phyloP scores from a whole-genome alignment of 495 filamentous ascomycete genomes.

The Tuber indicum region DNA sequence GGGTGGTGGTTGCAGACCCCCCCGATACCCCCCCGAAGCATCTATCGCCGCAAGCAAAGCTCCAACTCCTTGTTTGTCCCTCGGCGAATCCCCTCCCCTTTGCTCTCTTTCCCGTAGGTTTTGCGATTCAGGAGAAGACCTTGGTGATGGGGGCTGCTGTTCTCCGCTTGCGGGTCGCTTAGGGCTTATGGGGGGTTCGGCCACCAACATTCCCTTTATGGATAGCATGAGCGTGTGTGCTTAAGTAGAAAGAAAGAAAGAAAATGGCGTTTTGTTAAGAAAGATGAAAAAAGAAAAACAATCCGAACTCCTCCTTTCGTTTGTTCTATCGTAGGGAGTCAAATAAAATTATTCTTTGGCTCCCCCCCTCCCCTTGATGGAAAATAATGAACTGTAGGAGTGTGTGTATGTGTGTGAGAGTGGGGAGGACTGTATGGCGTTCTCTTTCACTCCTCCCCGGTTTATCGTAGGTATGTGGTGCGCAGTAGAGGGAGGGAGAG shows the following conservation, averaged over 20 bases:
- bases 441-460: neutral
- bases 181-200: constrained; percentile 18
- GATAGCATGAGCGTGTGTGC: constrained; percentile 22
- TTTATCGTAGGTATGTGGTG: neutral
- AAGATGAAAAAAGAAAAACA: neutral
- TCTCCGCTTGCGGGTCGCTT: neutral
- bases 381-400: neutral
- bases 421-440: neutral
- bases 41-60: neutral
- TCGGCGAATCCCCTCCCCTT: neutral
- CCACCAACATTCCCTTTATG: constrained; percentile 30
- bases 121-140: constrained; percentile 8
- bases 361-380: neutral
- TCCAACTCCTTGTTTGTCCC: constrained; percentile 8
- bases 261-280: neutral
- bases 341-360: neutral
- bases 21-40: neutral
- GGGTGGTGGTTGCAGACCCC: neutral
- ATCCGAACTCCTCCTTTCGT: neutral
- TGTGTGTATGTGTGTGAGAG: neutral
- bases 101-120: neutral
- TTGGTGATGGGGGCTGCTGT: constrained; percentile 12
- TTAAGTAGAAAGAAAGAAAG: neutral
- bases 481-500: neutral
- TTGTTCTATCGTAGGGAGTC: neutral